phyloP scores from a whole-genome alignment of 345 rosid genomes.

The Passiflora organensis region DNA sequence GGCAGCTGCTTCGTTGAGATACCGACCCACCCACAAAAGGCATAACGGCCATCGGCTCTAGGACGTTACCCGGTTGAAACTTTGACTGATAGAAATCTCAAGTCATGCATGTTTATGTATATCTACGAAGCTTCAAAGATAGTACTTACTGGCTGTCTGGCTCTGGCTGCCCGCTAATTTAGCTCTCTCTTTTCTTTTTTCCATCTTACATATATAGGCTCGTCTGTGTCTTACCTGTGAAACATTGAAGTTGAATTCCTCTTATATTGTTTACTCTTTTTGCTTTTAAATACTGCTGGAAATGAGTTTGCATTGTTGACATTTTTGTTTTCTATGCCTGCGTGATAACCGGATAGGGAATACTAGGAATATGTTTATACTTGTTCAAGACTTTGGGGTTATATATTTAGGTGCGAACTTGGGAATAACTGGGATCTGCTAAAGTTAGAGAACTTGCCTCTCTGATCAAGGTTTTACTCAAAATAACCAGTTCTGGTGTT shows the following conservation, averaged over 20 bases:
- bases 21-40: conserved; percentile 9
- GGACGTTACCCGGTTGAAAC: conserved; percentile 10
- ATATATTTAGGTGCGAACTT: conserved; percentile 5
- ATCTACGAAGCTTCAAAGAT: conserved; percentile 51
- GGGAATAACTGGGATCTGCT: background rate
- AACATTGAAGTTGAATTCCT: conserved; percentile 35
- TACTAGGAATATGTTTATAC: background rate
- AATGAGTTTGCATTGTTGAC: conserved; percentile 54
- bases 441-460: background rate
- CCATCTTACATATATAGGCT: background rate
- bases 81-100: conserved; percentile 24
- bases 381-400: background rate
- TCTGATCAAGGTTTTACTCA: background rate
- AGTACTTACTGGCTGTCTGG: conserved; percentile 20
- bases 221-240: conserved; percentile 22
- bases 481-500: conserved; percentile 22
- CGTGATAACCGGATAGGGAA: conserved; percentile 9
- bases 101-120: background rate
- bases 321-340: conserved; percentile 33
- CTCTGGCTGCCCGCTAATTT: conserved; percentile 42
- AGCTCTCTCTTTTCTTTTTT: conserved; percentile 13
- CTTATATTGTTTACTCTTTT: background rate
- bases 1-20: background rate
- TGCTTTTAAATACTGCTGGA: conserved; percentile 13
- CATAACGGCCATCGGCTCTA: conserved; percentile 20